These are phyloP conservation scores for Tephrocybe sp. DNA, from an alignment of 768 basidiomycete species.

Conservation along the genomic window DNA sequence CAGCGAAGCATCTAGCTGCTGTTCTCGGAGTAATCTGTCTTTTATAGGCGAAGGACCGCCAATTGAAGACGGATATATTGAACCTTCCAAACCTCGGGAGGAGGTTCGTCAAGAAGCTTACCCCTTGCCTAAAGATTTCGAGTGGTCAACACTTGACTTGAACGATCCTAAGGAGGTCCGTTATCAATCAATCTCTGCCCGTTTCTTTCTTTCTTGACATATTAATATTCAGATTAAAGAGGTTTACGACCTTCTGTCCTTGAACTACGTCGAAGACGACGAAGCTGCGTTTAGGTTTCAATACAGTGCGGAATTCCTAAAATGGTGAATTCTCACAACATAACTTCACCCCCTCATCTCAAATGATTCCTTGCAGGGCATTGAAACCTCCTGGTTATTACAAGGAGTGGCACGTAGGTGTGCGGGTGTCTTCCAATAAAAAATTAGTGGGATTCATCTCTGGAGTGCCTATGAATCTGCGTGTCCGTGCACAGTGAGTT, in stretches of 20 bases:
- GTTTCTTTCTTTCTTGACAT: conserved; percentile 4
- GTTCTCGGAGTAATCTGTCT: background rate
- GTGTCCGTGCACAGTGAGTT: conserved; percentile 79
- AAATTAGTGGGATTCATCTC: conserved; percentile 97
- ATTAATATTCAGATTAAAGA: conserved; percentile 71
- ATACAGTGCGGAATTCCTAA: conserved; percentile 90
- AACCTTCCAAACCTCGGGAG: conserved; percentile 69
- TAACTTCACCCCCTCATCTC: conserved; percentile 1
- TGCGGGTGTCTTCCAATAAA: conserved; percentile 85
- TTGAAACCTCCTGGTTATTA: conserved; percentile 90
- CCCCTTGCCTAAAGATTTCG: conserved; percentile 87
- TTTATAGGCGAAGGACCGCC: conserved; percentile 59
- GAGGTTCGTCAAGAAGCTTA: conserved; percentile 89
- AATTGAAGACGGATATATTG: conserved; percentile 83
- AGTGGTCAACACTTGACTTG: conserved; percentile 85
- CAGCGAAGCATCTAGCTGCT: background rate
- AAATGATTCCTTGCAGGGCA: conserved; percentile 57
- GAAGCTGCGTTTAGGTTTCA: conserved; percentile 96
- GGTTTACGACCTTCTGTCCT: conserved; percentile 85
- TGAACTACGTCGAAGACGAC: conserved; percentile 96
- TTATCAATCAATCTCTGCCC: conserved; percentile 10
- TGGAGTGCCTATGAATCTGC: conserved; percentile 82
- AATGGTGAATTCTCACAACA: conserved; percentile 55
- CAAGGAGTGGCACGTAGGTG: conserved; percentile 95
- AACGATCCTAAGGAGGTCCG: conserved; percentile 75